Evolutionary conservation across 1,284 basidiomycete species (phyloP), one percentile per base, ranked within the genome.

Genomic region (Malassezia sympodialis): DNA sequence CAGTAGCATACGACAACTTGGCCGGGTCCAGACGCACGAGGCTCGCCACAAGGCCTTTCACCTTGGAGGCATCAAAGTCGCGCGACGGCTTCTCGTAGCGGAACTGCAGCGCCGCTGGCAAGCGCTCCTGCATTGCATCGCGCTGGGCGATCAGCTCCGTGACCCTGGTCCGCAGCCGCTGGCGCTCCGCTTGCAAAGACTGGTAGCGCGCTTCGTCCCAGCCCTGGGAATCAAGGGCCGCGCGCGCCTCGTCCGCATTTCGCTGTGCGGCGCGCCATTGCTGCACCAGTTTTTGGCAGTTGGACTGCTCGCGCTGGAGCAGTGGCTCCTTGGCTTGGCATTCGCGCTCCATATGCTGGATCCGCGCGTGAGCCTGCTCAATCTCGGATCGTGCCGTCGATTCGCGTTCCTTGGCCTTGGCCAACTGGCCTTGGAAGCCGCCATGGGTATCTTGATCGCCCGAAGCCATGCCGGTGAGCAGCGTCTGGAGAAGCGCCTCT

Each of bases 371-470:
- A 59, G 81, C 82, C 71, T 94, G 90, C 69, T 94, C 85, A 54
- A 89, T 86, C 68, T 93, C 90, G 0, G 90, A 85, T 6, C 81
- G 79, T 0, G 85, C 85, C 41, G 87, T 84, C 0, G 88, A 83
- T 1, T 86, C 78, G 8, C 83, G 82, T 1, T 82, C 82, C 61
- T 84, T 83, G 0, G 90, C 88, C n/a, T 88, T 85, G 2, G 90
- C 88, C 24, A 99, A 82, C 73, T 96, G 90, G 26, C 91, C 94
- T 82, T 96, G 86, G 76, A 96, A 99, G 0, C 91, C 91, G 10
- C 91, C 90, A 19, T 61, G 52, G 8, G 89, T 86, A 26, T 75
- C 73, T 4, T 83, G 81, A 35, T 78, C 78, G 10, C 69, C 72
- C 1, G 81, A 80, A 0, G 87, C 85, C 17, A 98, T 82, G 44